Conservation (phyloP, 768 basidiomycete genomes). For the Mycena galericulata region DNA sequence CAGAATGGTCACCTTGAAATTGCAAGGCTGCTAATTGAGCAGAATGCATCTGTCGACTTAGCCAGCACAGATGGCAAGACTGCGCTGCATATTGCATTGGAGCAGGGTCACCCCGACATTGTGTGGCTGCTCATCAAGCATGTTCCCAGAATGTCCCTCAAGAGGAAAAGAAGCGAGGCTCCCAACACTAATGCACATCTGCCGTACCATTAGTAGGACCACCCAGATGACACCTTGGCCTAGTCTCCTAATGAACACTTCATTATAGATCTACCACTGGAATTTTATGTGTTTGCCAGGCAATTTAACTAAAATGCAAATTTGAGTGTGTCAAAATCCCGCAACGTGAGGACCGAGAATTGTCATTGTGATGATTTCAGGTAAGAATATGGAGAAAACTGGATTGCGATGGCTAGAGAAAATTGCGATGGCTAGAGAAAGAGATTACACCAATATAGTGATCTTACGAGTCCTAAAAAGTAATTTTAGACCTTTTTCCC, state of each 20-base stretch:
- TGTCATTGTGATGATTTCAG: neutral
- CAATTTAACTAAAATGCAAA: neutral
- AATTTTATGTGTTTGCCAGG: neutral
- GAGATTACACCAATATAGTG: too few species aligned
- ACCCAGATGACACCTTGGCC: neutral
- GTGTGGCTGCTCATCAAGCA: neutral
- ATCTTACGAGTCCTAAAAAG: too few species aligned
- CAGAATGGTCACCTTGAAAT: too few species aligned
- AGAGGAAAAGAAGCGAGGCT: neutral
- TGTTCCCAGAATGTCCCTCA: neutral
- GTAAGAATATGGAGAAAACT: too few species aligned
- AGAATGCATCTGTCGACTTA: too few species aligned
- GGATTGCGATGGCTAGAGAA: too few species aligned
- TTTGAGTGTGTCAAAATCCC: neutral
- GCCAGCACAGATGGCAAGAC: too few species aligned
- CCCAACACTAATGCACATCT: constrained; percentile 8
- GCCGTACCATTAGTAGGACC: neutral
- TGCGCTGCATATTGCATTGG: too few species aligned
- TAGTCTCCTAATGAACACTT: constrained; percentile 2
- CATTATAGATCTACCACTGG: constrained; percentile 9
- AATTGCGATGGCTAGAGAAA: too few species aligned
- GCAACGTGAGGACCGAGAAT: neutral
- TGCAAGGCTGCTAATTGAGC: too few species aligned
- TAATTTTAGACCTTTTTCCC: too few species aligned
- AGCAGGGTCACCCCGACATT: neutral